Evolutionary conservation across 2,329 filamentous ascomycete species (phyloP), one percentile per base, ranked within the genome.

Genomic region (Penicillium oxalicum): DNA sequence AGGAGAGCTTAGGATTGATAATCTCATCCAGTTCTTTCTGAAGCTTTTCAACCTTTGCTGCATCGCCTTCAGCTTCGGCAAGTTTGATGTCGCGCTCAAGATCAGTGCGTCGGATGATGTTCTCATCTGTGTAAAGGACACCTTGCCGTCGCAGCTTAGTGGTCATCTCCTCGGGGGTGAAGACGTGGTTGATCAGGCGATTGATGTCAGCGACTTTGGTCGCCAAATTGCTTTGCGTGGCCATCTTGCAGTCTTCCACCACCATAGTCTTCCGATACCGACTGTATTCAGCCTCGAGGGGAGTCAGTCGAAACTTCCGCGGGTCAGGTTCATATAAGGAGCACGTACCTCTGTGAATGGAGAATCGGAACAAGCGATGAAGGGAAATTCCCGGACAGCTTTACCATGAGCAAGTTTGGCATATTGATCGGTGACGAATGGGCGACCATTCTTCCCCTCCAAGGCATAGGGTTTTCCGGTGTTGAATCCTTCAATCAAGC

Each of bases 321-420:
- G 18, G 18, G 40, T 46, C 46, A 53, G 37, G 29, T n/a, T 9
- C 11, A 6, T 11, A 44, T 18, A 28, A n/a, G 5, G 9, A 26
- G 7, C 6, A 66, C 77, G 55, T 74, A 88, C 86, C 69, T 93
- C 89, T n/a, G 86, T 88, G 62, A 97, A 87, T 37, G 78, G 76
- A 43, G 84, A 82, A 66, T 95, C 91, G 0, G 93, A 97, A 64
- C 91, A 91, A 54, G 86, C 85, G 53, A 93, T 85, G 68, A 97
- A 96, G 4, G 91, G 90, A 72, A 90, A 96, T 33, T 91, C 83
- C 65, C 86, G 86, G 63, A 89, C 80, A 0, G 87, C 79, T 60
- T 91, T 90, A 40, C 93, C 93, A 64, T 95, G 87, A 6, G 88
- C 83, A 37, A 88, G 83, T 46, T 84, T 75, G 29, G 88, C 82